Evolutionary conservation across 2,329 filamentous ascomycete species (phyloP).

Genomic region (Alternaria gansuensis): DNA sequence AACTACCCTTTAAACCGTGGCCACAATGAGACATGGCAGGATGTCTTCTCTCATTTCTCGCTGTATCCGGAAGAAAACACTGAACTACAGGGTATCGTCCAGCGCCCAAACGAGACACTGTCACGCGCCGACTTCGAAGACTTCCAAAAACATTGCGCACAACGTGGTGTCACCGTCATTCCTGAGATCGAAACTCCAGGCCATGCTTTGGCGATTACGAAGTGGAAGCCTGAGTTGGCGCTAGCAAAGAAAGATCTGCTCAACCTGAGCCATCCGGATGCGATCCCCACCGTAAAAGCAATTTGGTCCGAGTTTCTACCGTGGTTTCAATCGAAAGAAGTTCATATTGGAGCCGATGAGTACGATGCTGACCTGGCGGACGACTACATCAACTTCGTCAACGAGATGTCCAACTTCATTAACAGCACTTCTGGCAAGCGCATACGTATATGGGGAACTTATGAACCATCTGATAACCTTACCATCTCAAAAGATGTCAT

Average conservation of each 20-base stretch:
- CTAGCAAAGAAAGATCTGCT: slow-evolving; percentile 49
- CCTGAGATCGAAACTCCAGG: slow-evolving; percentile 53
- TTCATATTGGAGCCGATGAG: slow-evolving; percentile 53
- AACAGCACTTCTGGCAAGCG: slow-evolving; percentile 44
- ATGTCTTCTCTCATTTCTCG: slow-evolving; percentile 59
- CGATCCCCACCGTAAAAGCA: slow-evolving; percentile 49
- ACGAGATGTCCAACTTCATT: slow-evolving; percentile 48
- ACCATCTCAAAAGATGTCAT: slow-evolving; percentile 54
- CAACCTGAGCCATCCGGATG: slow-evolving; percentile 50
- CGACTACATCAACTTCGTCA: slow-evolving; percentile 52
- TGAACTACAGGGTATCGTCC: slow-evolving; percentile 46
- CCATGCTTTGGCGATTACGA: slow-evolving; percentile 50
- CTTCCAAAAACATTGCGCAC: slow-evolving; percentile 48
- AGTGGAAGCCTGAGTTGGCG: slow-evolving; percentile 53
- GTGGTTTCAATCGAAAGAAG: slow-evolving; percentile 52
- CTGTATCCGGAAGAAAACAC: slow-evolving; percentile 50
- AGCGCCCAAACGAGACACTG: slow-evolving; percentile 50
- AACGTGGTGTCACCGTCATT: slow-evolving; percentile 49
- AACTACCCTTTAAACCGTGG: slow-evolving; percentile 61
- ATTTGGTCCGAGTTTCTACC: slow-evolving; percentile 53
- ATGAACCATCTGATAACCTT: slow-evolving; percentile 55
- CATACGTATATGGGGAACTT: slow-evolving; percentile 54
- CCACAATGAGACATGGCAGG: slow-evolving; percentile 57
- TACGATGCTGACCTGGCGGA: slow-evolving; percentile 48
- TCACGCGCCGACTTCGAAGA: slow-evolving; percentile 49